A percentile compares a stretch with the other conserved stretches of the same genome.
Evolutionary conservation across 176 grass and related monocot genomes (phyloP).

Genomic region (Oryza australiensis): DNA sequence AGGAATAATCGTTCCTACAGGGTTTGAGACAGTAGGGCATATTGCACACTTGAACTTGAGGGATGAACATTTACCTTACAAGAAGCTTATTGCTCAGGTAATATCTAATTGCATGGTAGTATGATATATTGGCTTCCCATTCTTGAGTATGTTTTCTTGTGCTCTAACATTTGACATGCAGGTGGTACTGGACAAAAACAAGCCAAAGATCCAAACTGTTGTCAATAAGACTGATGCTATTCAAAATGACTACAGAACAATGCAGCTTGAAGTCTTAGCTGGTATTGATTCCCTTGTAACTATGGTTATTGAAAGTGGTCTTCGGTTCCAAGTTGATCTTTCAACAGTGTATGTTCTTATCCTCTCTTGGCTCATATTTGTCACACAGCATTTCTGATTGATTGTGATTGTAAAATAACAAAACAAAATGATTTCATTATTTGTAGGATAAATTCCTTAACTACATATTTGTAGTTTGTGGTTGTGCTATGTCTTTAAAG

Average conservation of each 20-base stretch:
- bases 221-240: slow-evolving; percentile 91
- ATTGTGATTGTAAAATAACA: not conserved
- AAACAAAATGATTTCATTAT: not conserved
- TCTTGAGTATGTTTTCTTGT: slow-evolving; percentile 21
- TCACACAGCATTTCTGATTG: not conserved
- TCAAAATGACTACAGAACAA: slow-evolving; percentile 87
- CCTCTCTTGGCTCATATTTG: not conserved
- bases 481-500: not conserved
- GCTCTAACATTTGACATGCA: slow-evolving; percentile 39
- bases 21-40: slow-evolving; percentile 87
- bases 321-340: slow-evolving; percentile 84
- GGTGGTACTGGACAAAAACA: slow-evolving; percentile 92
- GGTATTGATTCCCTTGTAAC: slow-evolving; percentile 80
- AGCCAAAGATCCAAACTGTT: slow-evolving; percentile 88
- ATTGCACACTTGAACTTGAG: slow-evolving; percentile 91
- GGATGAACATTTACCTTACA: slow-evolving; percentile 80
- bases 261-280: slow-evolving; percentile 92
- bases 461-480: not conserved
- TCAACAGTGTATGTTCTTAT: slow-evolving; percentile 66
- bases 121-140: slow-evolving; percentile 1
- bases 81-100: slow-evolving; percentile 86
- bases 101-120: slow-evolving; percentile 13
- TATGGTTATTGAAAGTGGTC: slow-evolving; percentile 69
- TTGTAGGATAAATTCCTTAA: not conserved
- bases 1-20: slow-evolving; percentile 69